These are phyloP conservation scores for Lasiodiplodia sp. DNA, from an alignment of 2,329 filamentous ascomycete species.

Conservation along the genomic window DNA sequence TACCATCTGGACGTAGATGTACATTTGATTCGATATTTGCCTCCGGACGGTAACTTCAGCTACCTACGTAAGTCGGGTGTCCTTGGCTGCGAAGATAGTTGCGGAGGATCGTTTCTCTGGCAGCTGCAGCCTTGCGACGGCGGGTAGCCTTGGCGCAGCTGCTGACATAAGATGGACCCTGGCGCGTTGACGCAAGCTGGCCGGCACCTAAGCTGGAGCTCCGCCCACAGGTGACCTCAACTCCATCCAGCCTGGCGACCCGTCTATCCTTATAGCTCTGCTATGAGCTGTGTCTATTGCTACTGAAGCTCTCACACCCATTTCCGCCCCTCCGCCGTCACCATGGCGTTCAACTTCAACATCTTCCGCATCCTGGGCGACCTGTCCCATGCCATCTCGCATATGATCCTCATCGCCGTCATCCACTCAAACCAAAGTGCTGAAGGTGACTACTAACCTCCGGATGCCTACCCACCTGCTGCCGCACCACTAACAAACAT, in stretches of 20 bases:
- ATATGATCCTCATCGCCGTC: conserved; percentile 87
- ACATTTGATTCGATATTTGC: no score
- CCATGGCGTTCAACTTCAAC: conserved; percentile 47
- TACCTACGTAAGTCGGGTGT: no score
- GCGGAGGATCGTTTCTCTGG: no score
- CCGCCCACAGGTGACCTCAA: conserved; percentile 12
- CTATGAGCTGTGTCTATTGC: conserved; percentile 11
- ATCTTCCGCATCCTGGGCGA: conserved; percentile 82
- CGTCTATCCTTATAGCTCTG: conserved; percentile 12
- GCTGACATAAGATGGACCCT: conserved; percentile 25
- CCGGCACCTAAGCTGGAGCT: conserved; percentile 18
- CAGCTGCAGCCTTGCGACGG: neutral
- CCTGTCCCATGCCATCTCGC: conserved; percentile 82
- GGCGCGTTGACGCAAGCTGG: conserved; percentile 23
- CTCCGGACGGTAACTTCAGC: no score
- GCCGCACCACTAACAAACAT: neutral
- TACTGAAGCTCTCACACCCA: conserved; percentile 20
- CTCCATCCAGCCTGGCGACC: conserved; percentile 6
- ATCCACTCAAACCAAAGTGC: conserved; percentile 89
- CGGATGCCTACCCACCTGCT: neutral
- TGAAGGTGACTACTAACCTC: conserved; percentile 65
- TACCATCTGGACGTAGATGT: no score
- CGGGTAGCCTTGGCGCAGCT: neutral
- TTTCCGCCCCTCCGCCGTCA: conserved; percentile 9
- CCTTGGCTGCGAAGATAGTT: no score